A percentile compares a stretch with the other conserved stretches of the same genome.
phyloP scores from a whole-genome alignment of 495 filamentous ascomycete species.

The Viridothelium virens region DNA sequence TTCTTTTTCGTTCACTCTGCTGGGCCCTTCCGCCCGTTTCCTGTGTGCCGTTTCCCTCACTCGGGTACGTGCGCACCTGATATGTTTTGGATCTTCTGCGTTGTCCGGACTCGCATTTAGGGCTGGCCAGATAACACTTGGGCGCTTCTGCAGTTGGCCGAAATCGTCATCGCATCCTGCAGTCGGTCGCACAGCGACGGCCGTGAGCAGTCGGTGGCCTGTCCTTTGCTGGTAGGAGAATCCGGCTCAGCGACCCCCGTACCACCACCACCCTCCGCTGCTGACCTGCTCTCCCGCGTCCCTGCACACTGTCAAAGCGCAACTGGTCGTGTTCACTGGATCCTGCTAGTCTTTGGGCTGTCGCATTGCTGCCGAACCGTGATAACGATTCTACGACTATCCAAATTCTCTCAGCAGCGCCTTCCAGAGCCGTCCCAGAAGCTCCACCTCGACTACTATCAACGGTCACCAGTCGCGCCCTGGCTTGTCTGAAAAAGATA shows the following conservation, averaged over 20 bases:
- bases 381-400: not conserved
- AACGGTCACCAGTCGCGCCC: not conserved
- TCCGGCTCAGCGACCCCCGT: not conserved
- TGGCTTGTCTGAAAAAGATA: not conserved
- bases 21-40: not conserved
- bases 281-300: not conserved
- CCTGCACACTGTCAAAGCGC: conserved; percentile 3
- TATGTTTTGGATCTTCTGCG: not conserved
- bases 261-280: conserved; percentile 10
- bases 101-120: not conserved
- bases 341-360: not conserved
- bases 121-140: not conserved
- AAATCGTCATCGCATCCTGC: not conserved
- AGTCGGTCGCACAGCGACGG: conserved; percentile 1
- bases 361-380: not conserved
- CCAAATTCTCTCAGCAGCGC: not conserved
- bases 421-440: not conserved
- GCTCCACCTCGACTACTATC: conserved; percentile 1
- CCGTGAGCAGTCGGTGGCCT: conserved; percentile 10
- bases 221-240: not conserved
- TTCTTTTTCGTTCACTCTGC: not conserved
- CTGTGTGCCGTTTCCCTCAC: no score
- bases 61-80: no score
- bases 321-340: conserved; percentile 1
- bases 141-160: conserved; percentile 3